These are phyloP conservation scores for Kandelia obovata DNA, from an alignment of 345 rosid genomes.

Conservation along the genomic window DNA sequence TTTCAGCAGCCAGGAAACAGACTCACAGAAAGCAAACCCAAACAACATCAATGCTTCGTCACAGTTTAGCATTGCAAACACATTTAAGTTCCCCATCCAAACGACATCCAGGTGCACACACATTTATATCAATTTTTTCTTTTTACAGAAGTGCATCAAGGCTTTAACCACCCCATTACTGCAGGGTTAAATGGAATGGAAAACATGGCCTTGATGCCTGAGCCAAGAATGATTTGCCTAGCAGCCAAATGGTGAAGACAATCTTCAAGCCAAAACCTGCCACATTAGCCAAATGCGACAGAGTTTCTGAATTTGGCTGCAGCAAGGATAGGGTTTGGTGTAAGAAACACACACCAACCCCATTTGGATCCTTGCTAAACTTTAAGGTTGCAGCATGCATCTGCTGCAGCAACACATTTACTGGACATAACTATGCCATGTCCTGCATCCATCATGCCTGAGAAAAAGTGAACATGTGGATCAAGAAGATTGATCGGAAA, in stretches of 20 bases:
- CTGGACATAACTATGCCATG: conserved; percentile 59
- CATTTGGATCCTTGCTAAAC: conserved; percentile 32
- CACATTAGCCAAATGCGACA: conserved; percentile 6
- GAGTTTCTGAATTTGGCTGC: conserved; percentile 37
- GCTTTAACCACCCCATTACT: conserved; percentile 13
- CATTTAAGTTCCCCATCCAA: background rate
- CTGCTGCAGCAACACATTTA: conserved; percentile 69
- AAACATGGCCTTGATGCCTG: conserved; percentile 29
- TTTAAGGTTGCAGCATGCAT: conserved; percentile 56
- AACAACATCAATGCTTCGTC: conserved; percentile 9
- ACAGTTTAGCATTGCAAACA: conserved; percentile 10
- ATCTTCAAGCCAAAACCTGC: conserved; percentile 20
- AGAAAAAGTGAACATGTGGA: conserved; percentile 39
- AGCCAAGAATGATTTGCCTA: conserved; percentile 99
- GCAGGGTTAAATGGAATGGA: conserved; percentile 13
- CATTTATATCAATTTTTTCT: conserved; percentile 5
- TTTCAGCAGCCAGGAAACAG: background rate
- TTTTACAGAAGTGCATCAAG: conserved; percentile 23
- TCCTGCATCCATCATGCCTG: conserved; percentile 38
- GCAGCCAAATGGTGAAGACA: conserved; percentile 47
- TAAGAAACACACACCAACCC: conserved; percentile 28
- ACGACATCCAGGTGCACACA: background rate
- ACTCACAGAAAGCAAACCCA: background rate
- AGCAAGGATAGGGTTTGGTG: conserved; percentile 22
- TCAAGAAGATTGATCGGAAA: conserved; percentile 35